These are phyloP conservation scores for Moricandia arvensis DNA, from an alignment of 345 rosid genomes.

Conservation along the genomic window DNA sequence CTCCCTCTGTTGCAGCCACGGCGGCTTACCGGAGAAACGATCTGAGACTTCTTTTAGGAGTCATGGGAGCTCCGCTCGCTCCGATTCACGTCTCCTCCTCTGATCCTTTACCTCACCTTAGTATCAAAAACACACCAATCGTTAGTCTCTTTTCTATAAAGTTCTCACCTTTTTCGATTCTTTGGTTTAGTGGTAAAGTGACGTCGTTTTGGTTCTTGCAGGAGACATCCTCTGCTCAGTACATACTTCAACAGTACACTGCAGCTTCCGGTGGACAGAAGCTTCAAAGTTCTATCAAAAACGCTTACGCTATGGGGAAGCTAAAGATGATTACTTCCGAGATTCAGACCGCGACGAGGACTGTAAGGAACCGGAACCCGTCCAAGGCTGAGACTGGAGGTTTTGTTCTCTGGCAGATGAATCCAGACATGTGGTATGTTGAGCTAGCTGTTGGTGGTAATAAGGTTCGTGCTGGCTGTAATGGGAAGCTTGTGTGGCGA, in stretches of 20 bases:
- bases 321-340: conserved; percentile 75
- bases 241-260: conserved; percentile 84
- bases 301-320: conserved; percentile 90
- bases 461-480: conserved; percentile 90
- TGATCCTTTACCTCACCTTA: conserved; percentile 80
- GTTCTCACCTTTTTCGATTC: conserved; percentile 14
- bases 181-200: conserved; percentile 31
- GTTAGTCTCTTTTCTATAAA: conserved; percentile 44
- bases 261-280: conserved; percentile 92
- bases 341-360: conserved; percentile 67
- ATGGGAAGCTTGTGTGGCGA: conserved; percentile 88
- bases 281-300: conserved; percentile 68
- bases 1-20: conserved; percentile 52
- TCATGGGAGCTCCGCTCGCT: conserved; percentile 91
- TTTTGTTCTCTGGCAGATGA: conserved; percentile 97
- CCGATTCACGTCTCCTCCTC: conserved; percentile 68
- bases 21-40: conserved; percentile 57
- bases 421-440: conserved; percentile 96
- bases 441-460: conserved; percentile 84
- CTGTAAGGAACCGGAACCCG: conserved; percentile 61
- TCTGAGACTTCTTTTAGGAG: conserved; percentile 78
- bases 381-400: conserved; percentile 74
- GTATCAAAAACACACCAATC: conserved; percentile 88
- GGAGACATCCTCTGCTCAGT: conserved; percentile 95
- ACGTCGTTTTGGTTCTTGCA: conserved; percentile 34